Evolutionary conservation across 495 filamentous ascomycete species (phyloP), one percentile per base, ranked within the genome.

Genomic region (Penicillium canescens): DNA sequence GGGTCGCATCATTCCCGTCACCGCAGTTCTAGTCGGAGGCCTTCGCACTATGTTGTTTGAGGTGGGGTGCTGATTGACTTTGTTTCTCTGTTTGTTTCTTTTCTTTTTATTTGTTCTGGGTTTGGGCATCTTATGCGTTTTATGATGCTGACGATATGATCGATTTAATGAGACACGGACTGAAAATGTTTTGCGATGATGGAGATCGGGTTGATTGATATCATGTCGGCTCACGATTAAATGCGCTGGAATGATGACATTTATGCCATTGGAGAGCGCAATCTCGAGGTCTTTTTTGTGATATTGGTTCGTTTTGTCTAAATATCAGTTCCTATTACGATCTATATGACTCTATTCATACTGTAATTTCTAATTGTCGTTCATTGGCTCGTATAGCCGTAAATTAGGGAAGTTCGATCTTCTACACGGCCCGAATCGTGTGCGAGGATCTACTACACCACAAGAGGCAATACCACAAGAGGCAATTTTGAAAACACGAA

Each of bases 41-140:
- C 49, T 6, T 39, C 64, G 14, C 57, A 62, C 26, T 77, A 77
- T 68, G 74, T 72, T 42, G 73, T 76, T 50, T 75, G 45, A 52
- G 26, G 9, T 40, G 14, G 40, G 45, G 42, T 28, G 40, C 24
- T 8, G 44, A 28, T 49, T 31, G 16, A 21, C 7, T 43, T 12
- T 40, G 21, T 14, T 37, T 42, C 38, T 56, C 10, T 47, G 20
- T n/a, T 58, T 49, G 16, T 48, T 38, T 47, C 50, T 36, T 40
- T 24, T 33, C 26, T 18, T 49, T 39, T 35, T 23, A 46, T 18
- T 24, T 42, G 39, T 7, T 53, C 26, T 28, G 31, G 13, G 24
- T 12, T 20, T 12, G 12, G 24, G 49, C 34, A 14, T 36, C 20
- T 46, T 7, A 53, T 53, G 41, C 6, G 31, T 38, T 46, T 39